A percentile compares a stretch with the other conserved stretches of the same genome.
Conservation (phyloP, 2,329 filamentous ascomycete genomes). For the Tolypocladium amazonense region DNA sequence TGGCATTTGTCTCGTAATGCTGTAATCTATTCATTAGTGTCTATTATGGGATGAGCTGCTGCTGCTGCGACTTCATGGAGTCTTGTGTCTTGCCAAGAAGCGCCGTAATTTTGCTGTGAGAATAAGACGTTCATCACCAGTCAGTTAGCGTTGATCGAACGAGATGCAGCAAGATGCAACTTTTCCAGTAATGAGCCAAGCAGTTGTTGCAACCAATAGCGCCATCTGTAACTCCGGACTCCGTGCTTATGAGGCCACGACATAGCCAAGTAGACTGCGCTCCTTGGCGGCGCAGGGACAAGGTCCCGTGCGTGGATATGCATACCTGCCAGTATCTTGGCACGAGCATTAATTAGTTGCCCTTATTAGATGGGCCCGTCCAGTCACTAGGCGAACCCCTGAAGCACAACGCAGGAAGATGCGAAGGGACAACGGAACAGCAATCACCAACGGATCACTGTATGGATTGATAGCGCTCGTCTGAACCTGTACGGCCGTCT, state of each 20-base stretch:
- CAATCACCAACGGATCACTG: too few relatives aligned
- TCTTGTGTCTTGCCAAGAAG: not conserved
- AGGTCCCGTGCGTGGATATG: too few relatives aligned
- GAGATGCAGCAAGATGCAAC: not conserved
- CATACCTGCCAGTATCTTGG: too few relatives aligned
- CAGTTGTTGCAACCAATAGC: not conserved
- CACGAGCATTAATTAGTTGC: too few relatives aligned
- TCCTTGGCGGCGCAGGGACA: not conserved
- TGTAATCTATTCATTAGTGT: conserved; percentile 36
- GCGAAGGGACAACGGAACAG: too few relatives aligned
- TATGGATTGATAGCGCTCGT: too few relatives aligned
- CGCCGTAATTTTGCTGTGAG: not conserved
- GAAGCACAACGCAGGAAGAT: too few relatives aligned
- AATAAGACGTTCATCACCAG: not conserved
- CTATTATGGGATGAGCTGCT: conserved; percentile 15
- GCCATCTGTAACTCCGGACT: too few relatives aligned
- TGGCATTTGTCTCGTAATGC: conserved; percentile 30
- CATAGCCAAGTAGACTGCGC: not conserved
- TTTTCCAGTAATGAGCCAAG: not conserved
- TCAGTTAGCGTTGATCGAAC: not conserved
- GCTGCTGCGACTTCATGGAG: not conserved
- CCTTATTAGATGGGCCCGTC: too few relatives aligned
- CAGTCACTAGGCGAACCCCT: too few relatives aligned
- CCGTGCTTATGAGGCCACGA: not conserved
- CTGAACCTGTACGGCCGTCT: too few relatives aligned